Percentiles rank a stretch among this genome's conserved stretches.
Evolutionary conservation across 2,329 filamentous ascomycete genomes (phyloP).

Genomic region (Calonectria leucothoes): DNA sequence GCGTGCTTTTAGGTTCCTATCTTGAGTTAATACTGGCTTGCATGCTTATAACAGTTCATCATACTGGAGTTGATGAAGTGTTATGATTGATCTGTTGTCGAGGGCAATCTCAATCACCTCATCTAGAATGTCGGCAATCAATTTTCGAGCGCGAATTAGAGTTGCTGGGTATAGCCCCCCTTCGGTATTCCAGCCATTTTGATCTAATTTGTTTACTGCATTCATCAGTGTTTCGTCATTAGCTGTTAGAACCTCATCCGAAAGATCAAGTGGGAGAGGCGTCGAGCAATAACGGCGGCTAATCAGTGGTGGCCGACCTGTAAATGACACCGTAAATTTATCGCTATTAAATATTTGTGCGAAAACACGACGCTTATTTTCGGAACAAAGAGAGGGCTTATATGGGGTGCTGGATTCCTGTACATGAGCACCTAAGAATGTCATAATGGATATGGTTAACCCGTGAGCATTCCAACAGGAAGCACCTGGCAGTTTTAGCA

Average conservation of each 20-base stretch:
- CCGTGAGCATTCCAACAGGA: slow-evolving; percentile 18
- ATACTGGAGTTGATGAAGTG: slow-evolving; percentile 8
- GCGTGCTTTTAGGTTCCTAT: slow-evolving; percentile 13
- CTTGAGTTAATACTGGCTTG: background rate
- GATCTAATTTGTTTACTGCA: slow-evolving; percentile 51
- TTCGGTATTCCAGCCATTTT: slow-evolving; percentile 63
- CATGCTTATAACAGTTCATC: background rate
- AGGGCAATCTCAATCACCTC: slow-evolving; percentile 45
- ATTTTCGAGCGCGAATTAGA: slow-evolving; percentile 37
- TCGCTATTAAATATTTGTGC: slow-evolving; percentile 56
- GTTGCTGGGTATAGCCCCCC: slow-evolving; percentile 49
- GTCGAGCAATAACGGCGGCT: slow-evolving; percentile 65
- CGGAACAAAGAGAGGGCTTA: slow-evolving; percentile 22
- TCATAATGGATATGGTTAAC: slow-evolving; percentile 18
- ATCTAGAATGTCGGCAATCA: slow-evolving; percentile 40
- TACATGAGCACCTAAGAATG: slow-evolving; percentile 19
- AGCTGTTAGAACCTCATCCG: slow-evolving; percentile 59
- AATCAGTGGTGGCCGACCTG: slow-evolving; percentile 65
- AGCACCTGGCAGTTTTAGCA: slow-evolving; percentile 7
- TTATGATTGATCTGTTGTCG: background rate
- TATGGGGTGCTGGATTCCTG: background rate
- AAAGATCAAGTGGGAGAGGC: slow-evolving; percentile 65
- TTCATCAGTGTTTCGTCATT: slow-evolving; percentile 46
- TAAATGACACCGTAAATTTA: slow-evolving; percentile 63
- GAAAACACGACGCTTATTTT: slow-evolving; percentile 42